phyloP scores from a whole-genome alignment of 78 protist species.

The Guillardia theta region DNA sequence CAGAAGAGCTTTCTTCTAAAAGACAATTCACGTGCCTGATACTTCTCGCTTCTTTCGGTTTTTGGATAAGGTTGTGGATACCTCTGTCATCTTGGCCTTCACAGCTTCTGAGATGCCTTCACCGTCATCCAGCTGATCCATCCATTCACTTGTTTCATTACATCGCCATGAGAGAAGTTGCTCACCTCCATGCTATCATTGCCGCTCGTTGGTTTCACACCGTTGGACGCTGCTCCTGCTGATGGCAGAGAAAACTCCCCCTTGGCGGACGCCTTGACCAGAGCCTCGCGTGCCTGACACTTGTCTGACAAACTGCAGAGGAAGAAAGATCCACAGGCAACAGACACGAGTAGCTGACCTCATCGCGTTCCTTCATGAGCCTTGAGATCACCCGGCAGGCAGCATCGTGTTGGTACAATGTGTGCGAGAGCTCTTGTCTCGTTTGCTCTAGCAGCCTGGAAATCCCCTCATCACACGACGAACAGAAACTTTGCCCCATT shows the following conservation, averaged over 20 bases:
- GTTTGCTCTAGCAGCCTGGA: constrained; percentile 79
- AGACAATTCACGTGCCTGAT: too few species aligned
- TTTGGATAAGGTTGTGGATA: constrained; percentile 46
- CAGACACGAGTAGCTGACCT: too few species aligned
- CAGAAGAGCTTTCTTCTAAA: too few species aligned
- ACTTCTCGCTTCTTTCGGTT: constrained; percentile 66
- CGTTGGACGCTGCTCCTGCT: too few species aligned
- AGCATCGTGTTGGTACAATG: constrained; percentile 97
- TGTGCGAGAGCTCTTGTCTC: constrained; percentile 90
- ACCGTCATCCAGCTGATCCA: background rate
- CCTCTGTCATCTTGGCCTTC: background rate
- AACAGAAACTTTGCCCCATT: too few species aligned
- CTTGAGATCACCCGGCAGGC: constrained; percentile 98
- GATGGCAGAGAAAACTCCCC: constrained; percentile 18
- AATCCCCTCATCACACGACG: constrained; percentile 88
- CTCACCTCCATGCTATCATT: too few species aligned
- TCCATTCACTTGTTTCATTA: too few species aligned
- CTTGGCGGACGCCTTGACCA: too few species aligned
- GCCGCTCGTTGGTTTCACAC: too few species aligned
- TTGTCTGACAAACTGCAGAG: too few species aligned
- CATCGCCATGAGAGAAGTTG: too few species aligned
- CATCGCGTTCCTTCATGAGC: constrained; percentile 91
- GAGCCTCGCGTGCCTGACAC: constrained; percentile 25
- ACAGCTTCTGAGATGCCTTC: background rate
- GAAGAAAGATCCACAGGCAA: too few species aligned